Evolutionary conservation across 148 eudicot genomes (phyloP), one percentile per base, ranked within the genome.

Genomic region (Fagopyrum homotropicum): DNA sequence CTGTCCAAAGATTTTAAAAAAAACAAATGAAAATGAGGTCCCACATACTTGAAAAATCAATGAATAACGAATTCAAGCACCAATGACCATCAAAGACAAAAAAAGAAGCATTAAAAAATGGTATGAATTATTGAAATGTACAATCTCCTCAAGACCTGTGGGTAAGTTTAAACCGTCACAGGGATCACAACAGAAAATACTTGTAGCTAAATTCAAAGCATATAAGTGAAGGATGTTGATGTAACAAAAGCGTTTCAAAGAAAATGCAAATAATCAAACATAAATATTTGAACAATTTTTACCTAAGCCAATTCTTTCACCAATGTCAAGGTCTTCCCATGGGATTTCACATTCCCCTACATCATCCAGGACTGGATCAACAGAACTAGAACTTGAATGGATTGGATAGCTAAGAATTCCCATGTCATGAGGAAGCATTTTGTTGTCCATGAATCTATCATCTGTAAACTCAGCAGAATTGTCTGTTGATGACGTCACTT

Each of bases 291-390:
- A 35, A 19, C 44, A 50, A 81, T 51, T 69, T 51, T 73, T 92
- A 95, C 99, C 99, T 85, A 95, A 86, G 79, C 99, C 99, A 80
- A 95, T 95, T 76, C 99, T 86, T 85, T 95, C 99, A 68, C 97
- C 98, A 78, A 95, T 78, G 52, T 84, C 92, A 80, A 95, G 97
- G 81, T 92, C 90, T 77, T 95, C 99, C 99, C 99, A 95, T 45
- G 86, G 85, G 76, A 92, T 92, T 88, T 95, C 99, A 85, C 97
- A 91, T 45, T 91, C 92, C 78, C 93, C 93, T 71, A 95, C 99
- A 83, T 90, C 99, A 84, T 92, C 99, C 77, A 95, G 86, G 51
- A 84, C 83, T 19, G 86, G 89, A 75, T 92, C 92, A 82, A 72
- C 84, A 73, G 77, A 81, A 69, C 69, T 76, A 49, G 86, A 73